Percentiles rank a stretch among this genome's conserved stretches.
phyloP scores from a whole-genome alignment of 139 green algal genomes.

The Ettlia oleoabundans region DNA sequence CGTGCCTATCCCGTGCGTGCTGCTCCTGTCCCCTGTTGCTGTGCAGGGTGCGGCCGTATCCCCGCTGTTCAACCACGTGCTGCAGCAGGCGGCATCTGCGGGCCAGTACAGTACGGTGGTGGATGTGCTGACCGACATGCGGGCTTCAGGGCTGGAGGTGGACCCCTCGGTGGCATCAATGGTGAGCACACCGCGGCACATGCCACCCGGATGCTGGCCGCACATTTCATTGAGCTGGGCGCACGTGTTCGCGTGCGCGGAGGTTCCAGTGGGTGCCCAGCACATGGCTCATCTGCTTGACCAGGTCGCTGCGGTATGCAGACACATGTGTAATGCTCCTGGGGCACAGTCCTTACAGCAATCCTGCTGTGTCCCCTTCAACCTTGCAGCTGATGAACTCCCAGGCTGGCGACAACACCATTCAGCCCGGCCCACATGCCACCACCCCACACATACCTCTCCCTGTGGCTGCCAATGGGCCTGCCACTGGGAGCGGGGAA shows the following conservation, averaged over 20 bases:
- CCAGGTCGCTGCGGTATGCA: no score
- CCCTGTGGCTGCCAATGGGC: no score
- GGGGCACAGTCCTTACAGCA: no score
- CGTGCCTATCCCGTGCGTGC: no score
- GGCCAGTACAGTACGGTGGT: slow-evolving; percentile 7
- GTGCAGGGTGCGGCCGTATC: neutral
- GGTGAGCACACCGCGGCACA: neutral
- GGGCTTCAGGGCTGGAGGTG: slow-evolving; percentile 28
- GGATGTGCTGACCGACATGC: slow-evolving; percentile 30
- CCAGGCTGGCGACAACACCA: neutral
- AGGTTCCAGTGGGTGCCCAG: no score
- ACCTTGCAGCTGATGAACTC: slow-evolving; percentile 17
- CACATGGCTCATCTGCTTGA: no score
- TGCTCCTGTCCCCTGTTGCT: no score
- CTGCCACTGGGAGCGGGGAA: no score
- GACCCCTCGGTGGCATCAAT: neutral
- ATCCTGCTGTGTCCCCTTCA: neutral
- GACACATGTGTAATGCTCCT: no score
- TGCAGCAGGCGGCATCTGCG: slow-evolving; percentile 2
- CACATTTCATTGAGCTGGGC: no score
- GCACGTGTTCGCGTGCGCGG: neutral
- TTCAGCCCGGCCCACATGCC: neutral
- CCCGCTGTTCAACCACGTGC: slow-evolving; percentile 31
- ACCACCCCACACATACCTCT: no score
- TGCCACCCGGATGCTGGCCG: no score